phyloP scores from a whole-genome alignment of 306 rosid species.

The Prunus mira region DNA sequence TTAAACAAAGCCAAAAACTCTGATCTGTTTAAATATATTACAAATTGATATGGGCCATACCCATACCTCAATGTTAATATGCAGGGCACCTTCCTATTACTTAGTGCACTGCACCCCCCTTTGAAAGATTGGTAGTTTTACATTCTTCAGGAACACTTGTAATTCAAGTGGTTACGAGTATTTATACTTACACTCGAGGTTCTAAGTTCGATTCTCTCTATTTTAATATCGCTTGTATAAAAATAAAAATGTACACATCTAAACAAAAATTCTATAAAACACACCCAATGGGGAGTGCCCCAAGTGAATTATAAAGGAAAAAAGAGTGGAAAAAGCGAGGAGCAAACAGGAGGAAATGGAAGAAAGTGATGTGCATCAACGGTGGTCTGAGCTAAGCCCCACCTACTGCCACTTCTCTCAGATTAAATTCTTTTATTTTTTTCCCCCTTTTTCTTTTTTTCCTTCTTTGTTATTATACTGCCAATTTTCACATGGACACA shows the following conservation, averaged over 20 bases:
- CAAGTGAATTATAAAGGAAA: neutral
- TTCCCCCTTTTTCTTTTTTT: neutral
- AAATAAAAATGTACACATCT: neutral
- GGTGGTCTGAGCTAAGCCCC: slow-evolving; percentile 54
- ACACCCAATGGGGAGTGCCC: neutral
- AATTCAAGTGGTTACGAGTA: no score
- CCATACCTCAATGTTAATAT: slow-evolving; percentile 16
- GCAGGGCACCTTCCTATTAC: slow-evolving; percentile 3
- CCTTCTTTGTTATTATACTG: slow-evolving; percentile 18
- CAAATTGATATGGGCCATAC: slow-evolving; percentile 12
- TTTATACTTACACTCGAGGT: fast-evolving
- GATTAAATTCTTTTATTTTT: slow-evolving; percentile 13
- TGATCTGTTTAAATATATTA: neutral
- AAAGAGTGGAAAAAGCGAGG: slow-evolving; percentile 12
- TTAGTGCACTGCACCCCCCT: neutral
- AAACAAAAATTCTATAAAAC: no score
- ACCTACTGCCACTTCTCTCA: slow-evolving; percentile 47
- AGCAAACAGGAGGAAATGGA: slow-evolving; percentile 44
- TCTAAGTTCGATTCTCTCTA: no score
- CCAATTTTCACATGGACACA: slow-evolving; percentile 71
- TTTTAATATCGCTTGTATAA: no score
- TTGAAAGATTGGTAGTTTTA: no score
- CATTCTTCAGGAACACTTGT: fast-evolving
- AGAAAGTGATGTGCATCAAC: slow-evolving; percentile 49
- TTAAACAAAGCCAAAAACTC: slow-evolving; percentile 54